Conservation (phyloP, 805 yeast species). For the Lipomyces starkeyi region DNA sequence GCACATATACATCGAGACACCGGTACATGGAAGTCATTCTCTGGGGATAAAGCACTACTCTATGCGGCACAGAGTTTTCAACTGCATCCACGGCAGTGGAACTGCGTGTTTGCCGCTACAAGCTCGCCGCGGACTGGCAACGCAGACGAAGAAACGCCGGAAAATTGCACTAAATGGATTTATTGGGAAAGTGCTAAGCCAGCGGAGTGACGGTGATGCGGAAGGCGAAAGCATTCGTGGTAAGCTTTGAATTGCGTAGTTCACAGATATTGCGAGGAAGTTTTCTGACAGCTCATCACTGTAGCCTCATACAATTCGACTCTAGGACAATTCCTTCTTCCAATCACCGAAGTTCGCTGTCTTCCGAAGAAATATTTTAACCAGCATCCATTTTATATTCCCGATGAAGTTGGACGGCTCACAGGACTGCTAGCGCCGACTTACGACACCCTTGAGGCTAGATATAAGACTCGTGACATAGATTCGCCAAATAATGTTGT, state of each 20-base stretch:
- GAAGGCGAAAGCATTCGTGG: constrained; percentile 4
- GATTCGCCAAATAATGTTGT: constrained; percentile 9
- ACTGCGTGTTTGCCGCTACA: background rate
- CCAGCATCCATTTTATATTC: constrained; percentile 22
- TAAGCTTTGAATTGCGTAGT: background rate
- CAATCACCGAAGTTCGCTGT: background rate
- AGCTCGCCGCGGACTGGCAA: background rate
- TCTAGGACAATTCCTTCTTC: constrained; percentile 3
- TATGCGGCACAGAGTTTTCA: constrained; percentile 4
- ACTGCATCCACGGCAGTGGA: background rate
- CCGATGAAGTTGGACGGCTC: constrained; percentile 21
- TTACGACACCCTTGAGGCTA: constrained; percentile 6
- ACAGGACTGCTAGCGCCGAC: constrained; percentile 16
- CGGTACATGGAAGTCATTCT: background rate
- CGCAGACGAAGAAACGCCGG: constrained; percentile 1
- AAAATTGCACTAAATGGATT: background rate
- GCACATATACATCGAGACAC: background rate
- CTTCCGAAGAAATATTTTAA: constrained; percentile 8
- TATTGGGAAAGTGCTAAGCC: background rate
- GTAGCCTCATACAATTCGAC: constrained; percentile 3
- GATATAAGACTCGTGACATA: constrained; percentile 10
- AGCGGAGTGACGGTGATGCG: background rate
- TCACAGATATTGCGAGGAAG: background rate
- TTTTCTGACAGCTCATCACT: background rate
- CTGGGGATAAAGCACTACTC: background rate